Evolutionary conservation across 306 rosid species (phyloP), one percentile per base, ranked within the genome.

Genomic region (Prunus campanulata): DNA sequence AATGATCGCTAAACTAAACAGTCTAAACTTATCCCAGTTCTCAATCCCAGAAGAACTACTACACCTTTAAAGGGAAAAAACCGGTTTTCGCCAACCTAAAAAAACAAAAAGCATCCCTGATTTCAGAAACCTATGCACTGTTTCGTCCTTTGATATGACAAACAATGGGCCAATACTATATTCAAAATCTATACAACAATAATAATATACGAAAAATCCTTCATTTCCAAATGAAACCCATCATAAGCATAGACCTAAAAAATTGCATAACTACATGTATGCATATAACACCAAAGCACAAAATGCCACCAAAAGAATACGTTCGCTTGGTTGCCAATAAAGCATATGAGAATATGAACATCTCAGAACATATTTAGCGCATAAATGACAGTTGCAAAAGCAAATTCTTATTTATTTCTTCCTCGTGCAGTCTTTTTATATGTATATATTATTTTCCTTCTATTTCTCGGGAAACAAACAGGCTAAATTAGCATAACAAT

Each of bases 401-500:
- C 70, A 69, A 80, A 75, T 70, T 70, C 57, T 57, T 30, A 11
- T 68, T 72, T 13, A 47, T 20, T 48, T 48, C 48, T 16, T 18
- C 44, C 67, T 55, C 63, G 52, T 27, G 29, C 68, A 54, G 60
- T 44, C 50, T 22, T 42, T 44, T 3, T 5, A 11, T 52, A 18
- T 32, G 48, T 32, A 9, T n/a, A 5, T 5, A 11, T n/a, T 46
- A 67, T 55, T 75, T 13, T 20, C 42, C 55, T 50, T 71, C 29
- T 35, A 30, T 61, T 74, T 54, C 25, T 67, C 64, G 62, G 77
- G 52, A 81, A 85, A 24, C 57, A 78, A 85, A 72, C 79, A 70
- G 68, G 22, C 72, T 14, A 39, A 73, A 69, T 65, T 18, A 56
- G 11, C 69, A 77, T 66, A 16, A 51, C 47, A 35, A 52, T 20